These are phyloP conservation scores for Saturnispora gosingensis DNA, from an alignment of 805 yeast genomes.

Conservation along the genomic window DNA sequence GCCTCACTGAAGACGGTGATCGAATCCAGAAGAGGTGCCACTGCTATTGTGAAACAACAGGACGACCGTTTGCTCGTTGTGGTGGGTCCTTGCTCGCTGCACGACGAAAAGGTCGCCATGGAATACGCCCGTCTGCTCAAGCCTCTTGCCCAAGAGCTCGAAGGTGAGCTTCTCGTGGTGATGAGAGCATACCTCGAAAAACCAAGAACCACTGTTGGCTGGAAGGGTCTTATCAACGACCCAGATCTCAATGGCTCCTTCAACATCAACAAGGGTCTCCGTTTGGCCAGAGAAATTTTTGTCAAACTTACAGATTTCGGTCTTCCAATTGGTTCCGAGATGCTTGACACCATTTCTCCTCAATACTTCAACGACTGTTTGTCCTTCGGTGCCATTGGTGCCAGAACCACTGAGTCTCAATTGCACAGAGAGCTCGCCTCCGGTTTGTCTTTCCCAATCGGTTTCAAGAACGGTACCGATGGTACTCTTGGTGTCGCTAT, in stretches of 20 bases:
- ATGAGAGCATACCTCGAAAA: slow-evolving; percentile 98
- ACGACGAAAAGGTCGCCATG: slow-evolving; percentile 80
- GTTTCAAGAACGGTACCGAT: slow-evolving; percentile 98
- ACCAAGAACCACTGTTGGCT: slow-evolving; percentile 98
- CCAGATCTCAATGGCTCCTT: slow-evolving; percentile 90
- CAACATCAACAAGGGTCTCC: slow-evolving; percentile 90
- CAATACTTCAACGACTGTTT: slow-evolving; percentile 87
- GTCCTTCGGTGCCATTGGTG: slow-evolving; percentile 97
- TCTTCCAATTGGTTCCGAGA: slow-evolving; percentile 91
- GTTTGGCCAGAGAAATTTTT: slow-evolving; percentile 78
- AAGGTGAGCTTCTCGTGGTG: slow-evolving; percentile 69
- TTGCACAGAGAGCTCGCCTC: slow-evolving; percentile 96
- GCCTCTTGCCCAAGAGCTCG: slow-evolving; percentile 57
- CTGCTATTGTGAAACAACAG: slow-evolving; percentile 59
- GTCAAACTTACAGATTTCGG: slow-evolving; percentile 70
- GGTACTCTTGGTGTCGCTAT: slow-evolving; percentile 88
- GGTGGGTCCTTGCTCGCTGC: slow-evolving; percentile 97
- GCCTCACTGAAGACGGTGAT: slow-evolving; percentile 54
- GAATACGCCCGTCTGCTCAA: slow-evolving; percentile 74
- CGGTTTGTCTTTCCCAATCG: slow-evolving; percentile 97
- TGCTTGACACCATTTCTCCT: slow-evolving; percentile 97
- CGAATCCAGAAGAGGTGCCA: slow-evolving; percentile 70
- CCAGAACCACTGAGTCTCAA: slow-evolving; percentile 97
- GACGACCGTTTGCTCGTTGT: slow-evolving; percentile 82
- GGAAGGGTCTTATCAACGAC: slow-evolving; percentile 97